Conservation (phyloP, 306 rosid genomes). For the Corylus heterophylla region DNA sequence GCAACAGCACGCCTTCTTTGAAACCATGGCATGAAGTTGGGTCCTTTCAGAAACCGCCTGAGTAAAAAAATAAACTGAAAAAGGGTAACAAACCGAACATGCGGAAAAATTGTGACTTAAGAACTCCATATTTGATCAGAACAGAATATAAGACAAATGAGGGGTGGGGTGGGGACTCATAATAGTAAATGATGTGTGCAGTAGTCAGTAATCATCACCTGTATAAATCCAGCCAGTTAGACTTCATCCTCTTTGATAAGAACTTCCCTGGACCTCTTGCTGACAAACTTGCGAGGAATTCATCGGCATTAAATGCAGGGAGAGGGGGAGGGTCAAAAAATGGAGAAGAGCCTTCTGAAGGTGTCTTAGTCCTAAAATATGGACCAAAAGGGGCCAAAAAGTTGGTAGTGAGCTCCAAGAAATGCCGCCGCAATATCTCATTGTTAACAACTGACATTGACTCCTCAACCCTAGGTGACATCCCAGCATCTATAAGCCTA, state of each 20-base stretch:
- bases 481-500: constrained; percentile 88
- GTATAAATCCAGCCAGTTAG: constrained; percentile 87
- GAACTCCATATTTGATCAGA: background rate
- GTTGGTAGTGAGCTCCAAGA: constrained; percentile 86
- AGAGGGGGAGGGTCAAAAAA: constrained; percentile 71
- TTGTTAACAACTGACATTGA: constrained; percentile 94
- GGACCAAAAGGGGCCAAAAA: constrained; percentile 96
- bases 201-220: constrained; percentile 45
- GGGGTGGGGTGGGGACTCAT: constrained; percentile 13
- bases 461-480: constrained; percentile 83
- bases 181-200: constrained; percentile 7
- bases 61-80: constrained; percentile 25
- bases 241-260: constrained; percentile 79
- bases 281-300: constrained; percentile 68
- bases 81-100: constrained; percentile 12
- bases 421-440: constrained; percentile 81
- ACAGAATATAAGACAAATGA: background rate
- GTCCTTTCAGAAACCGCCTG: constrained; percentile 84
- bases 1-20: constrained; percentile 75
- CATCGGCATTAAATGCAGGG: constrained; percentile 63
- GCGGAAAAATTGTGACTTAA: background rate
- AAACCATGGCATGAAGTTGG: constrained; percentile 88
- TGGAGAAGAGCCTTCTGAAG: constrained; percentile 80
- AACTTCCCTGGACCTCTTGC: constrained; percentile 93
- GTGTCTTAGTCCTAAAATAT: constrained; percentile 71